Conservation (phyloP, 495 filamentous ascomycete genomes). For the Podospora didyma region DNA sequence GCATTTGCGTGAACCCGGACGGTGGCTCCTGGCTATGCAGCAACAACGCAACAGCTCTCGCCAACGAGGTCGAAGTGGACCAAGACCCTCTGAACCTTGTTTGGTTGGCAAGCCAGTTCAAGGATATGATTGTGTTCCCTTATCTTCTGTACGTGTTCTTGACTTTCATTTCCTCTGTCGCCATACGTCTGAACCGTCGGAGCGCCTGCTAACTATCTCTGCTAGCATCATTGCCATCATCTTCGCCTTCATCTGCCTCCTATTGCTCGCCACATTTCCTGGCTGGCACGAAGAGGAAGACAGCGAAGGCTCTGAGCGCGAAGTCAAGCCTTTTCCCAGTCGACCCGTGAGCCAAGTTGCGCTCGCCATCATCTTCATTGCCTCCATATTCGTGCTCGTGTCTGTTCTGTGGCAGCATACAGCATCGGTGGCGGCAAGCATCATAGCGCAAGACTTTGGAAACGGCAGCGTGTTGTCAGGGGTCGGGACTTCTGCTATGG, state of each 20-base stretch:
- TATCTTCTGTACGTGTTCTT: slow-evolving; percentile 58
- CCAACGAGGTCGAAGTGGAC: slow-evolving; percentile 61
- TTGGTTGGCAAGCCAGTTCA: slow-evolving; percentile 75
- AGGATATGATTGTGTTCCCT: slow-evolving; percentile 77
- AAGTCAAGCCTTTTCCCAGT: slow-evolving; percentile 76
- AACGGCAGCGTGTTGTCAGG: slow-evolving; percentile 88
- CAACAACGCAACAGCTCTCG: slow-evolving; percentile 73
- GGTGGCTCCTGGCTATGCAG: slow-evolving; percentile 69
- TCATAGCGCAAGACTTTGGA: slow-evolving; percentile 90
- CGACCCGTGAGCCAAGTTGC: slow-evolving; percentile 70
- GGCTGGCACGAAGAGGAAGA: slow-evolving; percentile 76
- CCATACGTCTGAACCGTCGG: not conserved
- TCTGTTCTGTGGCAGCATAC: slow-evolving; percentile 81
- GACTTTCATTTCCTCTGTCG: not conserved
- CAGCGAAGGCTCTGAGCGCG: slow-evolving; percentile 58
- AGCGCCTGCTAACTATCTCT: not conserved
- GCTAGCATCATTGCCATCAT: slow-evolving; percentile 73
- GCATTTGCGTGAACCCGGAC: slow-evolving; percentile 72
- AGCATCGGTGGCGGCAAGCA: slow-evolving; percentile 86
- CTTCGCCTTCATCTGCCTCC: slow-evolving; percentile 70
- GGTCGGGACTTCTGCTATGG: slow-evolving; percentile 89
- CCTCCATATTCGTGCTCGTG: slow-evolving; percentile 74
- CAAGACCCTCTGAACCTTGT: slow-evolving; percentile 79
- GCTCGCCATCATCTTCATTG: slow-evolving; percentile 73
- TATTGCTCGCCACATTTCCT: slow-evolving; percentile 75